These are phyloP conservation scores for Phytophthora idaei DNA, from an alignment of 352 stramenopile genomes.

Conservation along the genomic window DNA sequence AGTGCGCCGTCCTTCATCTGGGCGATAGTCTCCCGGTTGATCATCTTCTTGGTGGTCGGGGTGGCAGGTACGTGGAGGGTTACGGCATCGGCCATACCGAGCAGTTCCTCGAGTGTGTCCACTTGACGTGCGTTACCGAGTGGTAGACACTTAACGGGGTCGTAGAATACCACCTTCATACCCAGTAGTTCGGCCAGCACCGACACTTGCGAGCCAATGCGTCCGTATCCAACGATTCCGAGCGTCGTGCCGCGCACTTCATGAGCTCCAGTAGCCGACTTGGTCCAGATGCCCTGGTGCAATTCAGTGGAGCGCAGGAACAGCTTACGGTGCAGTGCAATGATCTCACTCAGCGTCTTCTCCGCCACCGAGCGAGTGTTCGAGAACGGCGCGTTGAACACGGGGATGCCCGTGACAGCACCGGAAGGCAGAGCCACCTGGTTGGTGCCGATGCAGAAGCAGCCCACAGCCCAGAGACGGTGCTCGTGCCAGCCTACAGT, in stretches of 20 bases:
- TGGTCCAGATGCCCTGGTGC: constrained; percentile 80
- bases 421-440: constrained; percentile 72
- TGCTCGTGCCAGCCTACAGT: constrained; percentile 82
- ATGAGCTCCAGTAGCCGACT: constrained; percentile 76
- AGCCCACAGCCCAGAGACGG: constrained; percentile 79
- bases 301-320: constrained; percentile 81
- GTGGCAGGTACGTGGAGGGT: constrained; percentile 97
- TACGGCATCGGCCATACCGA: constrained; percentile 91
- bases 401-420: constrained; percentile 68
- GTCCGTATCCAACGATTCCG: constrained; percentile 81
- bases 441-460: constrained; percentile 88
- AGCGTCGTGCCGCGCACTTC: constrained; percentile 85
- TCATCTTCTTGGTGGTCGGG: constrained; percentile 92
- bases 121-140: constrained; percentile 83
- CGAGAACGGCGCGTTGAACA: constrained; percentile 87
- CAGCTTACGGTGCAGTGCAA: constrained; percentile 83
- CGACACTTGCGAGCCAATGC: constrained; percentile 85
- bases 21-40: constrained; percentile 87
- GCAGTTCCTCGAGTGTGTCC: constrained; percentile 84
- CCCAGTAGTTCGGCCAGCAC: constrained; percentile 87
- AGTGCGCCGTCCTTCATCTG: constrained; percentile 93
- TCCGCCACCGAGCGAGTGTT: constrained; percentile 87
- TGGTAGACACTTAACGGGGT: constrained; percentile 88
- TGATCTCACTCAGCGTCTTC: constrained; percentile 85
- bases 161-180: constrained; percentile 96